Evolutionary conservation across 805 yeast species (phyloP), one percentile per base, ranked within the genome.

Genomic region (Yamadazyma akitaensis): DNA sequence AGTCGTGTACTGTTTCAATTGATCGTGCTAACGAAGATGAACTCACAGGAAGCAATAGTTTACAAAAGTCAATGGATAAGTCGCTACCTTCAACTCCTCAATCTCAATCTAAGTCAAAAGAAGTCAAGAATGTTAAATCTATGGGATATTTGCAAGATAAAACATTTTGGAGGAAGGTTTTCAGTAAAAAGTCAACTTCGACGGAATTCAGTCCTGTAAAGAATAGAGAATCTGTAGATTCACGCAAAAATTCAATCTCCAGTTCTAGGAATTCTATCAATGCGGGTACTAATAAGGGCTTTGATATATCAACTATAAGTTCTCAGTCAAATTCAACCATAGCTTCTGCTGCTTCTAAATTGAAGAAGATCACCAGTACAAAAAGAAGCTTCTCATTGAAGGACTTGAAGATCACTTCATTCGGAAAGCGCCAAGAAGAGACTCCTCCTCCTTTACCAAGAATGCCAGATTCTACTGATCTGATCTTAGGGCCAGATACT

Each of bases 111-210:
- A 40, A 40, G 14, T 37, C 28, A 13, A 46, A 33, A 26, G 34
- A 18, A 32, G n/a, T 38, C 2, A 42, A 46, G 21, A 31, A 10
- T 18, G 19, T 19, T 16, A 46, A 42, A 25, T 46, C 49, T 10
- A n/a, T 42, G 16, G 36, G 26, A n/a, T 37, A 42, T 17, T 18
- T 42, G 2, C 31, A 24, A n/a, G 40, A 19, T 21, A 40, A 35
- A n/a, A 46, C 43, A 17, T 40, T 40, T 24, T 52, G 55, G 55
- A 47, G 38, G 37, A 49, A 49, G 19, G 48, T 52, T 21, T 47
- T 52, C 26, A 49, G 35, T 24, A 48, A 44, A 21, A 39, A 24
- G 25, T 12, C 16, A 18, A n/a, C n/a, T 24, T 25, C 21, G 2
- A 13, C 25, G 12, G 33, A 26, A 10, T n/a, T 30, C 12, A 38